Evolutionary conservation across 768 basidiomycete genomes (phyloP).

Genomic region (Boletus sp.): DNA sequence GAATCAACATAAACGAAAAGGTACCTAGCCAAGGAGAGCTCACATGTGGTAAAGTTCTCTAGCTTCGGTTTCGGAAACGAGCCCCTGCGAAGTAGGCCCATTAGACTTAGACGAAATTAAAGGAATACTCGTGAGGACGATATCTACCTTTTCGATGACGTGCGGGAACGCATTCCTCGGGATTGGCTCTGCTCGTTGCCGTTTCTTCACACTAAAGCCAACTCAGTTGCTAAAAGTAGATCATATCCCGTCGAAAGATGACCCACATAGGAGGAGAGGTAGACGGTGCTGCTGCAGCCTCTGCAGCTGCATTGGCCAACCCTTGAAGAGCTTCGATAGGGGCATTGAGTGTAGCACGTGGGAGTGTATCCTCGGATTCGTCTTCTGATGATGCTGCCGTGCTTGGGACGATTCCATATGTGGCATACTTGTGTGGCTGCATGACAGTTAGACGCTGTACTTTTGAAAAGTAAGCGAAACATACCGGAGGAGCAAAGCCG

Average conservation of each 20-base stretch:
- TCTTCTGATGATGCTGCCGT: constrained; percentile 86
- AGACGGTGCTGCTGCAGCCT: constrained; percentile 82
- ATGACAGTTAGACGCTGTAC: constrained; percentile 16
- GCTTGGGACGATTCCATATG: constrained; percentile 86
- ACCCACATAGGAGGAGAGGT: constrained; percentile 56
- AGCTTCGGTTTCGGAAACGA: constrained; percentile 83
- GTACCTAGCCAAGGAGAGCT: constrained; percentile 29
- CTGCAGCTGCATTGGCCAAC: constrained; percentile 91
- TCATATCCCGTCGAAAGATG: neutral
- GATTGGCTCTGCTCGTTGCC: constrained; percentile 80
- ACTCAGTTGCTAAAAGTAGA: neutral
- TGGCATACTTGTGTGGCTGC: constrained; percentile 86
- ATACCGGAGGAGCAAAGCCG: constrained; percentile 87
- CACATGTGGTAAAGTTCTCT: constrained; percentile 91
- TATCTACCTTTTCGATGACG: constrained; percentile 76
- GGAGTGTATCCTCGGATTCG: constrained; percentile 87
- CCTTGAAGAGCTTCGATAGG: constrained; percentile 95
- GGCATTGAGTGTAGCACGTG: constrained; percentile 80
- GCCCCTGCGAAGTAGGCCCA: constrained; percentile 48
- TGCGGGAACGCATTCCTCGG: constrained; percentile 86
- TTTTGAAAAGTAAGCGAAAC: constrained; percentile 25
- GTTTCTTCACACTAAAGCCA: constrained; percentile 60
- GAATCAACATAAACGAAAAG: constrained; percentile 2
- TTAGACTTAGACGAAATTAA: neutral
- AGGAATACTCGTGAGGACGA: neutral